phyloP scores from a whole-genome alignment of 768 basidiomycete species.

The Mycena haematopus region DNA sequence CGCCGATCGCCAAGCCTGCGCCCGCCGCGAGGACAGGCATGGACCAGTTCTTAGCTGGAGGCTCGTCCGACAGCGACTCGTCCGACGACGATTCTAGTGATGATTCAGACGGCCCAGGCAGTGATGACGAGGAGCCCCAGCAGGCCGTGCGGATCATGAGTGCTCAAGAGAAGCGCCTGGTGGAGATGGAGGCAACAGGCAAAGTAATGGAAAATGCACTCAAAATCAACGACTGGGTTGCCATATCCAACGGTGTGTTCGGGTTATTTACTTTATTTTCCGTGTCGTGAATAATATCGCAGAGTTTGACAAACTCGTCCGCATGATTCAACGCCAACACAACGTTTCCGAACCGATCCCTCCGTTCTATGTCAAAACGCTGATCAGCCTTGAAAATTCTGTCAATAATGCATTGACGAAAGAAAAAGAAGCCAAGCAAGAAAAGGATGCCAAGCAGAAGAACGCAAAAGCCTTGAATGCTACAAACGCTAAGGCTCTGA shows the following conservation, averaged over 20 bases:
- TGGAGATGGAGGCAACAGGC: conserved; percentile 93
- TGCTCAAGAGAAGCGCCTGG: conserved; percentile 90
- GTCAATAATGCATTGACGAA: conserved; percentile 76
- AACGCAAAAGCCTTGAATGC: conserved; percentile 68
- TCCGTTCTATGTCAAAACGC: conserved; percentile 81
- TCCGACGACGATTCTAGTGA: conserved; percentile 44
- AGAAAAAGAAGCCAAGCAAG: conserved; percentile 94
- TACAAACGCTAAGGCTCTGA: conserved; percentile 90
- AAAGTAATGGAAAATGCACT: conserved; percentile 93
- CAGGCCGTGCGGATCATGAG: conserved; percentile 80
- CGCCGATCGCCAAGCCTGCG: conserved; percentile 50
- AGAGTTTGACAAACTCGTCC: conserved; percentile 97
- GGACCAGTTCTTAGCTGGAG: conserved; percentile 77
- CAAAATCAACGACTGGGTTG: conserved; percentile 97
- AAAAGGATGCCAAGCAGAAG: conserved; percentile 95
- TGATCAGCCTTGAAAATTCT: conserved; percentile 76
- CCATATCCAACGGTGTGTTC: conserved; percentile 81
- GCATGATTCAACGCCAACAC: conserved; percentile 88
- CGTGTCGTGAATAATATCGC: conserved; percentile 14
- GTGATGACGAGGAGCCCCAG: conserved; percentile 72
- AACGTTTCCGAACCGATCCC: conserved; percentile 88
- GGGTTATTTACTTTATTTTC: neutral
- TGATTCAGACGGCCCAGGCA: conserved; percentile 51
- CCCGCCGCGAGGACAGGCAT: conserved; percentile 63
- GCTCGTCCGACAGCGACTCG: conserved; percentile 64